Evolutionary conservation across 2,329 filamentous ascomycete genomes (phyloP).

Genomic region (Alternaria ventricosa): DNA sequence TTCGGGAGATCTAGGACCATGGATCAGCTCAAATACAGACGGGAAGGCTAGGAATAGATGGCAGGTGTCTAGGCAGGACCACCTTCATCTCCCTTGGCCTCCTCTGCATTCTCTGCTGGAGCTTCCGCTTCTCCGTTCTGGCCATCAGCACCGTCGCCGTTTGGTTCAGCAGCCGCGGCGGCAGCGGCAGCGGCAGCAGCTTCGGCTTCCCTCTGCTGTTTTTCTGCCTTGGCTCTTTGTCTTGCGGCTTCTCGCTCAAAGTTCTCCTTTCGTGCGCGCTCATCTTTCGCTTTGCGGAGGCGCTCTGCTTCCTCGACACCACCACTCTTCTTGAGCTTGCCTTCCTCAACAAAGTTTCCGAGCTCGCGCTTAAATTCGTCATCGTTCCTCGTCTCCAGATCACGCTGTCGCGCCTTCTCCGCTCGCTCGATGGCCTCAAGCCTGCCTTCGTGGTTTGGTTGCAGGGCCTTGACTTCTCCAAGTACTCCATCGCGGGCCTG

Average conservation of each 20-base stretch:
- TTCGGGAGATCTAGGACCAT: constrained; percentile 24
- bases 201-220: constrained; percentile 44
- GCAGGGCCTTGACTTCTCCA: constrained; percentile 89
- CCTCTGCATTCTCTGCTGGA: constrained; percentile 28
- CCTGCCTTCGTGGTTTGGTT: constrained; percentile 91
- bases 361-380: constrained; percentile 88
- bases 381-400: constrained; percentile 75
- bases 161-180: constrained; percentile 16
- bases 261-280: constrained; percentile 80
- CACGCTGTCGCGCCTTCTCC: constrained; percentile 87
- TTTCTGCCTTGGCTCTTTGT: constrained; percentile 54
- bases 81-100: constrained; percentile 46
- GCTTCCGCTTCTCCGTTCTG: constrained; percentile 30
- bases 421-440: constrained; percentile 97
- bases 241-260: constrained; percentile 61
- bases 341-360: constrained; percentile 82
- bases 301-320: constrained; percentile 94
- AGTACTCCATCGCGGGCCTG: constrained; percentile 90
- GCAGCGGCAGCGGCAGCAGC: constrained; percentile 39
- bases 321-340: constrained; percentile 93
- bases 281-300: constrained; percentile 82
- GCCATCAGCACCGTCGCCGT: constrained; percentile 32
- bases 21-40: constrained; percentile 33
- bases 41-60: constrained; percentile 18
- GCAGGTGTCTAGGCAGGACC: constrained; percentile 40